Base-by-base conservation (phyloP, 2,329 filamentous ascomycete species). In the Sarocladium kiliense region DNA sequence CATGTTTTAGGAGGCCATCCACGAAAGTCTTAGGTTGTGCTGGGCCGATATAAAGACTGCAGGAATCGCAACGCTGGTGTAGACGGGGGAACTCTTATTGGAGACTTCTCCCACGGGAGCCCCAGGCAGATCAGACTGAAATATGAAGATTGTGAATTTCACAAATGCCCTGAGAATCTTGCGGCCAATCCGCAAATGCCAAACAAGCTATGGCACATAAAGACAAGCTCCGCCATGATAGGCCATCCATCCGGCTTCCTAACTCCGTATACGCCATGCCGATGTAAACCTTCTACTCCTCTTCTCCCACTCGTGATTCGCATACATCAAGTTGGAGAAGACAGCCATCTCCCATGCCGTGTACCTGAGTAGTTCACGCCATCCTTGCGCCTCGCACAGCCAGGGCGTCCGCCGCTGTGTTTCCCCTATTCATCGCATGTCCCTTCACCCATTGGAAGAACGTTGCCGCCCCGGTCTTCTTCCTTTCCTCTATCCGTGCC, bases 381-480 rank as follows among this genome's bases (percentile, higher is more conserved):
- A 68, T 68, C 50, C 62, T 68, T 5, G 71, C 68, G 2, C 73
- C 72, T 23, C 60, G 58, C 32, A 90, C 86, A 1, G 92, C 92
- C 58, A 97, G 74, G 58, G 70, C 70, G 74, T 97, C 93, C 1
- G 94, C 94, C 12, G 84, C 88, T 44, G 84, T 77, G 64, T 97
- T 97, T 1, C 93, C 92, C 3, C 74, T 69, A 61, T 90, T 77
- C 44, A 77, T 77, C 25, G 79, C 79, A 67, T 99, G 94, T 0
- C 91, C 94, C 71, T 96, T 96, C 47, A 97, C 85, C 92, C 92
- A 97, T 59, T 85, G 79, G 64, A 96, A 94, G 54, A 81, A 73
- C 0, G 89, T 95, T 60, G 76, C 72, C 2, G 78, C 79, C 16
- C 82, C 82, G 1, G 77, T 73, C 54, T 72, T 74, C 50, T 83